Conservation (phyloP, 805 yeast genomes). For the Nakazawaea sp. region DNA sequence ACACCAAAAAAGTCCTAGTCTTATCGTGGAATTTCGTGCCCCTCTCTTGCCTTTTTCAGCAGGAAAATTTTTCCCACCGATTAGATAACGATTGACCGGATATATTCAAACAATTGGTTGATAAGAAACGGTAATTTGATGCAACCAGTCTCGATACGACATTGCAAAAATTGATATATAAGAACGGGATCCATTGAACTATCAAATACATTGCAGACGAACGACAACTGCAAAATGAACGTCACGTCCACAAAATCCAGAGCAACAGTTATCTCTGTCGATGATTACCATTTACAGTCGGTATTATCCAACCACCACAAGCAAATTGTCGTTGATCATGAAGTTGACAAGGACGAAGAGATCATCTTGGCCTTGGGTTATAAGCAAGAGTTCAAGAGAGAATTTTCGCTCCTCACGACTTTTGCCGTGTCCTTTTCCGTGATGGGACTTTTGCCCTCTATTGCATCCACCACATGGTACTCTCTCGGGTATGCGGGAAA, state of each 20-base stretch:
- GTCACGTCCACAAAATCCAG: constrained; percentile 15
- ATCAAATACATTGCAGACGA: too few relatives aligned
- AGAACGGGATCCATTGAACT: too few relatives aligned
- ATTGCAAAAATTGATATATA: too few relatives aligned
- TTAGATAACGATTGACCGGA: too few relatives aligned
- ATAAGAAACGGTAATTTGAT: too few relatives aligned
- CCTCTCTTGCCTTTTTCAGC: too few relatives aligned
- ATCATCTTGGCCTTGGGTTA: constrained; percentile 52
- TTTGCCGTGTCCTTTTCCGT: constrained; percentile 63
- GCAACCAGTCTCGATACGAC: too few relatives aligned
- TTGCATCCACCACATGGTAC: constrained; percentile 57
- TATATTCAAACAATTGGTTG: too few relatives aligned
- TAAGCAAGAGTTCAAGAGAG: constrained; percentile 60
- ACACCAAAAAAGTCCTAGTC: too few relatives aligned
- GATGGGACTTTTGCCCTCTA: constrained; percentile 58
- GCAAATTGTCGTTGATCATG: constrained; percentile 35
- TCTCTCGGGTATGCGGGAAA: constrained; percentile 56
- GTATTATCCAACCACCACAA: constrained; percentile 18
- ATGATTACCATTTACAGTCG: constrained; percentile 19
- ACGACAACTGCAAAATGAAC: neutral
- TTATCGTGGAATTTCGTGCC: too few relatives aligned
- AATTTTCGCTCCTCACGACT: constrained; percentile 47
- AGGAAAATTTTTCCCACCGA: too few relatives aligned
- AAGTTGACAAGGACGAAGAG: constrained; percentile 42
- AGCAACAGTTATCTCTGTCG: constrained; percentile 23